phyloP scores from a whole-genome alignment of 257 asterid genomes.

The Lithospermum erythrorhizon region DNA sequence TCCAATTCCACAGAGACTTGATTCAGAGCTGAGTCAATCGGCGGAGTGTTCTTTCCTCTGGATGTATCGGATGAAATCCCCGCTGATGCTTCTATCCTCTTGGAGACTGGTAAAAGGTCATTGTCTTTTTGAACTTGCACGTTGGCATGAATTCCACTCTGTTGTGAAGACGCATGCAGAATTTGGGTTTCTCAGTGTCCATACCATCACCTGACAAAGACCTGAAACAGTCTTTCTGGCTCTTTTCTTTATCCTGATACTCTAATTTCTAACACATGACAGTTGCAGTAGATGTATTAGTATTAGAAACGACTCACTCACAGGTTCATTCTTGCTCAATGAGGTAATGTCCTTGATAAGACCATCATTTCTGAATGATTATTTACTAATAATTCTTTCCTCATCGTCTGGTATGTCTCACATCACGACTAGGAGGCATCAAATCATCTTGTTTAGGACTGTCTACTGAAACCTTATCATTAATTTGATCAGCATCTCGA shows the following conservation, averaged over 20 bases:
- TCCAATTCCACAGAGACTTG: constrained; percentile 8
- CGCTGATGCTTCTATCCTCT: constrained; percentile 12
- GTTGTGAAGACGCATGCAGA: constrained; percentile 15
- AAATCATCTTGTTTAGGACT: constrained; percentile 1
- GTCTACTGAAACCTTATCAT: constrained; percentile 1
- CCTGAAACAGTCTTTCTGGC: constrained; percentile 4
- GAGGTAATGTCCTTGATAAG: constrained; percentile 1
- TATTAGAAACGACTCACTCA: neutral
- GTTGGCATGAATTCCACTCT: constrained; percentile 6
- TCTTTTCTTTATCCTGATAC: constrained; percentile 9
- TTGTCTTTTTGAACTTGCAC: constrained; percentile 18
- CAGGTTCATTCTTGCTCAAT: neutral
- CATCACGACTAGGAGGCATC: neutral
- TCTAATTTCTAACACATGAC: constrained; percentile 8
- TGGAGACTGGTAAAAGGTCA: constrained; percentile 10
- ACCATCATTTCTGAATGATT: constrained; percentile 1
- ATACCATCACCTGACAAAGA: constrained; percentile 2
- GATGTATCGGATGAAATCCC: constrained; percentile 16
- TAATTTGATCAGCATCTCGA: constrained; percentile 5
- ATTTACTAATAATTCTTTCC: neutral
- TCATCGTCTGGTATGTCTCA: too few species aligned
- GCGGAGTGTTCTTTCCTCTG: constrained; percentile 5
- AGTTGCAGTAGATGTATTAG: constrained; percentile 7
- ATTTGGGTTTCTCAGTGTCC: constrained; percentile 10
- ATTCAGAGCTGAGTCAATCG: constrained; percentile 12